These are phyloP conservation scores for Cyamopsis tetragonoloba DNA, from an alignment of 306 rosid species.

Conservation along the genomic window DNA sequence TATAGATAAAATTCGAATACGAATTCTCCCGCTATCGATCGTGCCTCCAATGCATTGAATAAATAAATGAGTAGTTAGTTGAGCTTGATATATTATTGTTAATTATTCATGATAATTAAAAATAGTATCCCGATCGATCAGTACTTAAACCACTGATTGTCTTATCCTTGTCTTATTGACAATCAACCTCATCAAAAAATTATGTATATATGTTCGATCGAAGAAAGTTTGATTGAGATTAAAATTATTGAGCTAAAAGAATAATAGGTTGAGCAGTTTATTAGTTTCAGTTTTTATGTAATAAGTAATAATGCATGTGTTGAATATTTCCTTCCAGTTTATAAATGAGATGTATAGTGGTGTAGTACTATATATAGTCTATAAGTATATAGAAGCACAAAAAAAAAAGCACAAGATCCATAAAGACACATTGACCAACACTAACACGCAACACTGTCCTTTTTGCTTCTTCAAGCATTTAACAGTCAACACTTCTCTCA, in stretches of 20 bases:
- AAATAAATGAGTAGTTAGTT: neutral
- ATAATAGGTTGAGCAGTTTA: neutral
- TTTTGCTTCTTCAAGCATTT: neutral
- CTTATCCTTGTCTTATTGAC: neutral
- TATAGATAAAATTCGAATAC: no score
- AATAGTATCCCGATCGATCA: neutral
- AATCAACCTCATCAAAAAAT: neutral
- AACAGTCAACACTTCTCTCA: neutral
- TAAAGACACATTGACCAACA: constrained; percentile 1
- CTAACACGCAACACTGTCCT: neutral
- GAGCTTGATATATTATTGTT: neutral
- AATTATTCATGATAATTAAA: no score
- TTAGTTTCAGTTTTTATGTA: neutral
- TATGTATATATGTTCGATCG: no score
- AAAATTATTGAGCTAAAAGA: neutral
- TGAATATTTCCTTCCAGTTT: neutral
- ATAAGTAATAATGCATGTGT: neutral
- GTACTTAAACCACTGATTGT: neutral
- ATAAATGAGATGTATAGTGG: no score
- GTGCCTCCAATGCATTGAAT: neutral
- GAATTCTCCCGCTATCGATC: no score
- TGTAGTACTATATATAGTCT: no score
- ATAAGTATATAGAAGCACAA: no score
- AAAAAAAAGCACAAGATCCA: neutral
- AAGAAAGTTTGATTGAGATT: neutral